Base-by-base conservation (phyloP, 2,329 filamentous ascomycete genomes). In the Ascosphaera aggregata region DNA sequence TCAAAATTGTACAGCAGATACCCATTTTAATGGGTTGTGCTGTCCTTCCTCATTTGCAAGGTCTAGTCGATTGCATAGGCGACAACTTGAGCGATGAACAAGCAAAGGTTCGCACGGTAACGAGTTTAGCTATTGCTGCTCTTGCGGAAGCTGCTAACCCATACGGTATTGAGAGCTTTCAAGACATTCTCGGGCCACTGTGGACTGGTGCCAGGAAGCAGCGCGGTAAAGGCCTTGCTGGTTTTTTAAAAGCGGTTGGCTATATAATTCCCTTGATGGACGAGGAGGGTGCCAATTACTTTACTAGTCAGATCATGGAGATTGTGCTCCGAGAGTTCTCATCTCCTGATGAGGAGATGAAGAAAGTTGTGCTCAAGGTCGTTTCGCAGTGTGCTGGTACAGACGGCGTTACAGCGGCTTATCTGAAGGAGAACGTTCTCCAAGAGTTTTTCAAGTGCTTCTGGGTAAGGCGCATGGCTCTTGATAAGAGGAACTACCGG, bases 251-350 rank as follows among this genome's bases (percentile, higher is more conserved):
- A 61, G 89, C 89, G 36, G 86, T 98, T 34, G 89, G 89, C 18
- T 95, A 89, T 56, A 93, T 98, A 52, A 95, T 98, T 45, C 89
- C 89, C 3, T 70, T 98, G 39, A 98, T 98, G 89, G 89, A 98
- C 61, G 89, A 98, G 59, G 89, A 98, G 54, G 95, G 94, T 56
- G 86, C 89, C 59, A 95, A 94, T 55, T 98, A 98, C 62, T 98
- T 98, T 53, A 95, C 89, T 7, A 81, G 76, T 47, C 85, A 98
- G 57, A 94, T 98, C 51, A 95, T 98, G 86, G 89, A 95, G 57
- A 95, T 95, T 50, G 64, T 98, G 11, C 71, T 95, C 20, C 75
- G 89, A 50, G 89, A 98, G 54, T 98, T 98, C 52, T 80, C 84
- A 4, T 94, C 86, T 1, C 89, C 89, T 0, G 89, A 98, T 47